Base-by-base conservation (phyloP, 805 yeast species). In the Torulaspora quercuum region DNA sequence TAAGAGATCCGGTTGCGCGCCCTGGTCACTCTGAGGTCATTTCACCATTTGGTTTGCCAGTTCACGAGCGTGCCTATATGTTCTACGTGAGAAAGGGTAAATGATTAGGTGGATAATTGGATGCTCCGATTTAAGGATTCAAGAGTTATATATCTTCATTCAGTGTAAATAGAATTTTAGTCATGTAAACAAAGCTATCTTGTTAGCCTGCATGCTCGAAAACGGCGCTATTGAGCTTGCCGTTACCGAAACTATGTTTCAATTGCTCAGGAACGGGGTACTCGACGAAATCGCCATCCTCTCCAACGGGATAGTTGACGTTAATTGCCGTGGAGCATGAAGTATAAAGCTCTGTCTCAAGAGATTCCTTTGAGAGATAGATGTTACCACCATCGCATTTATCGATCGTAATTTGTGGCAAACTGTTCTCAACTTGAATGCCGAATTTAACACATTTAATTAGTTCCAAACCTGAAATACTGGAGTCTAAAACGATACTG, bases 11-110 rank as follows among this genome's bases (percentile, higher is more conserved):
- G 10, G 88, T 92, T 33, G 95, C 97, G 9, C 78, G 97, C 61
- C 96, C 97, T 5, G 97, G 96, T 39, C 89, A 85, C 57, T 83
- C 95, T 20, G 98, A 92, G 69, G 95, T 92, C 42, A 84, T 92
- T 45, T 71, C 95, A 39, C 98, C 98, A 37, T 86, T 82, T 63
- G 80, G 81, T 24, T 70, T 77, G 45, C 80, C 79, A 42, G 77
- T 80, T 48, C 97, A 90, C 55, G 92, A 89, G 67, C 78, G 95
- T 62, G 95, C 97, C 25, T 89, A 84, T 71, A 83, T 88, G 92
- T 88, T 81, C 76, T 90, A 90, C 65, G 76, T 76, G 33, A 80
- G 88, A 72, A 79, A 76, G 57, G 85, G 89, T 37, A 68, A 62
- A 57, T 62, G 46, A 45, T 14, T 17, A 13, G 19, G 29, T 25